A percentile compares a stretch with the other conserved stretches of the same genome.
These are phyloP conservation scores for Aquilaria sinensis DNA, from an alignment of 345 rosid species.

Conservation along the genomic window DNA sequence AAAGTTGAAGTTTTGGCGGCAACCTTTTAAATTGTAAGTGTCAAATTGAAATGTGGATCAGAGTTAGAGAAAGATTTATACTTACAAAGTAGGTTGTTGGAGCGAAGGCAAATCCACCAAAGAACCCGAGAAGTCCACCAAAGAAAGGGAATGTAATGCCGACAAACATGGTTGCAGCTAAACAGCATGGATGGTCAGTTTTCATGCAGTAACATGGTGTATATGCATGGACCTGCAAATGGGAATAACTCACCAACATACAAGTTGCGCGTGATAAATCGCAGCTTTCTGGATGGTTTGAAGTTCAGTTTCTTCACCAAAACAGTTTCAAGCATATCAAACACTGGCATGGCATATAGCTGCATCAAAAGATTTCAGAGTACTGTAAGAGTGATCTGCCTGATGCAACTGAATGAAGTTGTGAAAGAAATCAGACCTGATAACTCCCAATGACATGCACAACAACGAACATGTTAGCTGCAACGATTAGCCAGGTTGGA, in stretches of 20 bases:
- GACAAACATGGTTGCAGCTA: constrained; percentile 67
- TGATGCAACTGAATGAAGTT: background rate
- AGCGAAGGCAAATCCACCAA: constrained; percentile 86
- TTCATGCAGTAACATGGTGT: background rate
- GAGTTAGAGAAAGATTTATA: background rate
- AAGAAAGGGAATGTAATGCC: constrained; percentile 76
- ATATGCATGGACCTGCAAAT: background rate
- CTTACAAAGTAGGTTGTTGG: constrained; percentile 81
- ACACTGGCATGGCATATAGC: constrained; percentile 78
- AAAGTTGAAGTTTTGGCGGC: background rate
- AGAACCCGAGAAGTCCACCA: constrained; percentile 72
- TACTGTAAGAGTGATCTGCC: background rate
- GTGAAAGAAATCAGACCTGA: constrained; percentile 33
- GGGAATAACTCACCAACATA: constrained; percentile 48
- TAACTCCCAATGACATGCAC: constrained; percentile 80
- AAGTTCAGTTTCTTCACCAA: constrained; percentile 54
- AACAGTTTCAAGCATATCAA: constrained; percentile 71
- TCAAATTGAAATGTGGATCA: background rate
- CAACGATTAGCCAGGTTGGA: constrained; percentile 63
- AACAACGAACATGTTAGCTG: constrained; percentile 66
- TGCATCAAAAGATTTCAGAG: constrained; percentile 8
- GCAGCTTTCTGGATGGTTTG: constrained; percentile 34
- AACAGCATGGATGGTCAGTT: background rate
- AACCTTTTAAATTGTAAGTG: constrained; percentile 1
- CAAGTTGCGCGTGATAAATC: constrained; percentile 40